Evolutionary conservation across 805 yeast species (phyloP), one percentile per base, ranked within the genome.

Genomic region (Lipomyces anomalus): DNA sequence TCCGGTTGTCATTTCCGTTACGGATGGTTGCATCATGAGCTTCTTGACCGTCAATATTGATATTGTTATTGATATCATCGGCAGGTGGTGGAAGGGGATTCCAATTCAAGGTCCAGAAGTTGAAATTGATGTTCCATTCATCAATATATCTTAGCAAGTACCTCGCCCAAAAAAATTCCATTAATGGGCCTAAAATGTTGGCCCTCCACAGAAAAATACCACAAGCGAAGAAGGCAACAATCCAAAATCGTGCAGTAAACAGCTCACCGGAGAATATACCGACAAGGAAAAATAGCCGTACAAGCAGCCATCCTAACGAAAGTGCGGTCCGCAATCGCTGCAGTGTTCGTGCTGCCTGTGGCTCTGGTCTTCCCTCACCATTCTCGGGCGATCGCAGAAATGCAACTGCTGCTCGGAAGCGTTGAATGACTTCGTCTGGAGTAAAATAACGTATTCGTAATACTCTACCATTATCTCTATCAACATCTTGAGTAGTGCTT

Each of bases 201-300:
- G 38, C 23, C 9, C 53, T 23, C 43, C 48, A 38, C 4, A 30
- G 30, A 35, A 50, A 50, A 3, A 50, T 39, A 16, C 13, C 18
- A 13, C 40, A 28, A n/a, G 53, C 53, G 11, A 41, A 35, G 24
- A 26, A 35, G 6, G 42, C n/a, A 13, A 51, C 23, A 13, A 28
- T 38, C 50, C 50, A 51, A 26, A 48, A 51, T 28, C 49, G 22
- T 4, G 39, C 6, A 18, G 44, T 37, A 16, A 44, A 50, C 2
- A 51, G 3, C 6, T 45, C 53, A 20, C 44, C 55, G 20, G 50
- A n/a, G 35, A 49, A 48, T 35, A 49, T 26, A 35, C 40, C 22
- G 4, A 48, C 47, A 24, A 51, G 40, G n/a, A 51, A 39, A 6
- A 51, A 32, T 4, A 51, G 44, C 21, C 55, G 43, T 20, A 51